Evolutionary conservation across 371 early-diverging fungal species (phyloP).

Genomic region (Nematocida parisii): DNA sequence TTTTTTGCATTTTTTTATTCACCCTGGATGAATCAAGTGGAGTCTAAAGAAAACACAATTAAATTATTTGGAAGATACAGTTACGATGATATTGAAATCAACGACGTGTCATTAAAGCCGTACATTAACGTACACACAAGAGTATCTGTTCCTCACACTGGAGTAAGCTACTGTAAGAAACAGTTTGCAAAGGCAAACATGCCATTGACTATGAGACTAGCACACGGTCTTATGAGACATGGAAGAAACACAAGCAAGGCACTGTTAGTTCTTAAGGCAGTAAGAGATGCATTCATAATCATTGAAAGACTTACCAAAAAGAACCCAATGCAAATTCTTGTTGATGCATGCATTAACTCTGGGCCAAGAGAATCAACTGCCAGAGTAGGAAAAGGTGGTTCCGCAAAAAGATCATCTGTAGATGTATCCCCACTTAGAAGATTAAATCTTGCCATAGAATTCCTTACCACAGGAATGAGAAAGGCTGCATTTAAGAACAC

Average conservation of each 20-base stretch:
- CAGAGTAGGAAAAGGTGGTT: constrained; percentile 97
- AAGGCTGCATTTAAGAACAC: constrained; percentile 84
- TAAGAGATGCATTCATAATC: constrained; percentile 98
- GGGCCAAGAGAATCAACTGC: constrained; percentile 99
- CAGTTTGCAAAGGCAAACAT: constrained; percentile 73
- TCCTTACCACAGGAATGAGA: constrained; percentile 89
- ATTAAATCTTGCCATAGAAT: constrained; percentile 90
- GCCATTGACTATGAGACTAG: constrained; percentile 97
- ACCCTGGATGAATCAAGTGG: constrained; percentile 51
- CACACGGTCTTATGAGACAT: constrained; percentile 99
- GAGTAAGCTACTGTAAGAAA: constrained; percentile 52
- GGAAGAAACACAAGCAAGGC: constrained; percentile 99
- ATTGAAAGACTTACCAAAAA: constrained; percentile 92
- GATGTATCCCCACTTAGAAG: constrained; percentile 98
- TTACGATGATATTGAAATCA: constrained; percentile 65
- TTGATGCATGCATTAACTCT: constrained; percentile 98
- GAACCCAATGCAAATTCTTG: constrained; percentile 97
- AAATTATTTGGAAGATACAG: constrained; percentile 66
- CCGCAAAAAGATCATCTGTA: constrained; percentile 99
- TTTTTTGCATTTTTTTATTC: constrained; percentile 46
- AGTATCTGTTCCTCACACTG: constrained; percentile 68
- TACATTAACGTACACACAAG: constrained; percentile 65
- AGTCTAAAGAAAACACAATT: constrained; percentile 43
- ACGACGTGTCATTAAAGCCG: constrained; percentile 62
- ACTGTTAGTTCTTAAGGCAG: constrained; percentile 92